These are phyloP conservation scores for Candida hispaniensis DNA, from an alignment of 805 yeast species.

Conservation along the genomic window DNA sequence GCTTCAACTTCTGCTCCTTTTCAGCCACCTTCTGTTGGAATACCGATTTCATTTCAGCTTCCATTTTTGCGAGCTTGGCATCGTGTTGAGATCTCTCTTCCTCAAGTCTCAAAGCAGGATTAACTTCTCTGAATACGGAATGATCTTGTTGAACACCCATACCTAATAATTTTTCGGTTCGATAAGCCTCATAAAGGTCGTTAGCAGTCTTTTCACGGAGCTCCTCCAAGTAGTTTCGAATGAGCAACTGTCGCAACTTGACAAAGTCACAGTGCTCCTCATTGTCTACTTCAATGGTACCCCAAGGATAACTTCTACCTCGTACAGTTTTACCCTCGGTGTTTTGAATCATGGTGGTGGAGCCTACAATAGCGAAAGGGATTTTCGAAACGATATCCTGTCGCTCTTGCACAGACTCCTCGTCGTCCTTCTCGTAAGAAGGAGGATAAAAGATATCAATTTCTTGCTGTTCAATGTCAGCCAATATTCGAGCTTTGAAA, in stretches of 20 bases:
- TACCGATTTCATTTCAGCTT: slow-evolving; percentile 90
- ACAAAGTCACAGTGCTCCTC: slow-evolving; percentile 89
- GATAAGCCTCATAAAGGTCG: slow-evolving; percentile 73
- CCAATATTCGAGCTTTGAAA: slow-evolving; percentile 68
- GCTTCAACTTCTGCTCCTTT: slow-evolving; percentile 93
- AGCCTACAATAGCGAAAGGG: slow-evolving; percentile 94
- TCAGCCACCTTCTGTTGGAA: slow-evolving; percentile 94
- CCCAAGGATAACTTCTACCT: slow-evolving; percentile 97
- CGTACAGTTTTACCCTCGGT: slow-evolving; percentile 72
- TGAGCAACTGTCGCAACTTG: slow-evolving; percentile 73
- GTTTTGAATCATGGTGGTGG: slow-evolving; percentile 56
- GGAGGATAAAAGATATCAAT: slow-evolving; percentile 72
- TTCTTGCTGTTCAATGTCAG: slow-evolving; percentile 64
- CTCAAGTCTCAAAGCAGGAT: slow-evolving; percentile 83
- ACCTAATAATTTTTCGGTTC: slow-evolving; percentile 65
- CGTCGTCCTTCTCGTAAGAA: slow-evolving; percentile 71
- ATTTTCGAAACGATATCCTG: slow-evolving; percentile 55
- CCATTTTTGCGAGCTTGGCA: slow-evolving; percentile 87
- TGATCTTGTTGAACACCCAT: slow-evolving; percentile 91
- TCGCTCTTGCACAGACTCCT: slow-evolving; percentile 60
- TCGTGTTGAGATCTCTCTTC: slow-evolving; percentile 91
- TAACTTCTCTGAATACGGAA: slow-evolving; percentile 87
- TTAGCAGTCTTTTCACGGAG: slow-evolving; percentile 76
- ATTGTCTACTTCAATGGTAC: slow-evolving; percentile 88
- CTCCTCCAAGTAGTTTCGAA: slow-evolving; percentile 89